Conservation (phyloP, 345 rosid species). For the Eucalyptus fibrosa region DNA sequence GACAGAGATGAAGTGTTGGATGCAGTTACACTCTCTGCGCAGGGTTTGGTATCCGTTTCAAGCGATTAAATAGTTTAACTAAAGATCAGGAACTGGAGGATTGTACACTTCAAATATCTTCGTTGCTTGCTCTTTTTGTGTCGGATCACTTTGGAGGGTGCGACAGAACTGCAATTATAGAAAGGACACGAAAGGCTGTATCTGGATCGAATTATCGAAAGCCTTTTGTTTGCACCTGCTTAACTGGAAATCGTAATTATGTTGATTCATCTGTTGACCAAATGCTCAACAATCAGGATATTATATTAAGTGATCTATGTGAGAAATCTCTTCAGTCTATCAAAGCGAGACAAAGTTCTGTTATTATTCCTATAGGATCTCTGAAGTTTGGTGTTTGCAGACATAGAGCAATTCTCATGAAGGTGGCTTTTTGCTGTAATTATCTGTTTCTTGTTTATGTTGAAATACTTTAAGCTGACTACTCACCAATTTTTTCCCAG, state of each 20-base stretch:
- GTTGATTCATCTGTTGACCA: conserved; percentile 15
- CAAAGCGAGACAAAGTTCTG: conserved; percentile 53
- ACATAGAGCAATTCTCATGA: conserved; percentile 87
- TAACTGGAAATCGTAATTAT: conserved; percentile 53
- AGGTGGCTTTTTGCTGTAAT: conserved; percentile 26
- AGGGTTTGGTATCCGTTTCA: conserved; percentile 47
- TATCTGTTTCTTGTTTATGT: not conserved
- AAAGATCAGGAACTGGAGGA: conserved; percentile 19
- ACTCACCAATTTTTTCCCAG: conserved; percentile 14
- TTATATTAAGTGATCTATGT: conserved; percentile 56
- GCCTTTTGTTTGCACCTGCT: conserved; percentile 90
- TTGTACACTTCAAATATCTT: conserved; percentile 39
- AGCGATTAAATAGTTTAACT: conserved; percentile 27
- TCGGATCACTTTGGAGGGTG: conserved; percentile 99
- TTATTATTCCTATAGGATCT: conserved; percentile 75
- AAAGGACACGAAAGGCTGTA: conserved; percentile 55
- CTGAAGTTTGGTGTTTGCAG: conserved; percentile 90
- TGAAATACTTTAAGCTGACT: not conserved
- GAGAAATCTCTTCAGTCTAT: conserved; percentile 66
- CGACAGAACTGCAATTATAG: conserved; percentile 54
- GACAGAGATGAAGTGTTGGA: conserved; percentile 79
- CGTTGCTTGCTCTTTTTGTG: conserved; percentile 84
- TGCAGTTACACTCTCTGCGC: conserved; percentile 69
- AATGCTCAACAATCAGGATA: conserved; percentile 29
- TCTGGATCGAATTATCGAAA: conserved; percentile 79